Conservation (phyloP, 345 rosid species). For the Populus alba region DNA sequence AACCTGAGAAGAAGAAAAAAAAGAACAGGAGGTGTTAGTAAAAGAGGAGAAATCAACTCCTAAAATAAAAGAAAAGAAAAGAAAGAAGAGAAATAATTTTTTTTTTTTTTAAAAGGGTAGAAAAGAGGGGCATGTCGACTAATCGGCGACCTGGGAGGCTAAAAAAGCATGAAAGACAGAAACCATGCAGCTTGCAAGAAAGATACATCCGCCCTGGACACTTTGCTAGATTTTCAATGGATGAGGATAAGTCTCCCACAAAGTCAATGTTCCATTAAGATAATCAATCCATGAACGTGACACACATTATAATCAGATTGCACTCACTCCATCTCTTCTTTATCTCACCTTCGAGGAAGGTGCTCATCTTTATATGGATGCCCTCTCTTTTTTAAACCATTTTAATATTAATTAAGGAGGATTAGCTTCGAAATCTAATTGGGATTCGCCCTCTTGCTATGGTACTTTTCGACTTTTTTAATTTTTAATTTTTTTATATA, state of each 20-base stretch:
- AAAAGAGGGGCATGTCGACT: not conserved
- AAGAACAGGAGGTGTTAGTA: no score
- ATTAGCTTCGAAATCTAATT: not conserved
- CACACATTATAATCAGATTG: not conserved
- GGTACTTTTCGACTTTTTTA: not conserved
- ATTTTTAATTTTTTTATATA: not conserved
- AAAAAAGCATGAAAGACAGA: not conserved
- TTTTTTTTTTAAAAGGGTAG: not conserved
- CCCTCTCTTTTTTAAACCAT: not conserved
- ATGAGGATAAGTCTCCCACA: constrained; percentile 7
- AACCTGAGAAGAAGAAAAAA: no score
- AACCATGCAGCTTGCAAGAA: not conserved
- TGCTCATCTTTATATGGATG: not conserved
- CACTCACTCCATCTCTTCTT: not conserved
- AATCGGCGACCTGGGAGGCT: not conserved
- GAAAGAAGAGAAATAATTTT: not conserved
- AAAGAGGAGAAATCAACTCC: not conserved
- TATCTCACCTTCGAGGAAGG: constrained; percentile 18
- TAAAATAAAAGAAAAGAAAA: not conserved
- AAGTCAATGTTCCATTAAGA: constrained; percentile 13
- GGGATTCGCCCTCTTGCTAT: not conserved
- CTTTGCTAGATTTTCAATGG: not conserved
- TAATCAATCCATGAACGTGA: not conserved
- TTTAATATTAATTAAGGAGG: not conserved
- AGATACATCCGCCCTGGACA: constrained; percentile 12